Conservation (phyloP, 2,329 filamentous ascomycete genomes). For the Xylariales sp. region DNA sequence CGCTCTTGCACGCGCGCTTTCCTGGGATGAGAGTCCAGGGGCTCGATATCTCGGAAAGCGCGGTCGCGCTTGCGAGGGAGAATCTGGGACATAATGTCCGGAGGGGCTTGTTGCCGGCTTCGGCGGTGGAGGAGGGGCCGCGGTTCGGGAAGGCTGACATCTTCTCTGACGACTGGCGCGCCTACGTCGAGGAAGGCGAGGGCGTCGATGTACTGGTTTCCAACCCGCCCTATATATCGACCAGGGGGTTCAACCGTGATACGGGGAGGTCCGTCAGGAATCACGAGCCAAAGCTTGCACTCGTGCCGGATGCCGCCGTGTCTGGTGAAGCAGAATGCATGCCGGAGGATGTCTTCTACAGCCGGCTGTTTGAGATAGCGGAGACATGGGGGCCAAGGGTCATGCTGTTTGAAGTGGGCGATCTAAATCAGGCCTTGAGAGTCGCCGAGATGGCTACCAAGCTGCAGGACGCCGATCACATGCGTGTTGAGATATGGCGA, state of each 20-base stretch:
- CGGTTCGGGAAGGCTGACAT: conserved; percentile 45
- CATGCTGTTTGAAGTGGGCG: conserved; percentile 68
- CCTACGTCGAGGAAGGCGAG: conserved; percentile 12
- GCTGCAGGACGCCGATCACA: conserved; percentile 22
- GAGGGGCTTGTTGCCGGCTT: conserved; percentile 18
- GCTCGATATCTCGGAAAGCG: conserved; percentile 65
- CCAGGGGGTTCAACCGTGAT: conserved; percentile 52
- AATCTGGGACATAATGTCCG: conserved; percentile 56
- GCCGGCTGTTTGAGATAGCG: conserved; percentile 55
- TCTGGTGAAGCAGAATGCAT: conserved; percentile 6
- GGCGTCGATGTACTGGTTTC: conserved; percentile 66
- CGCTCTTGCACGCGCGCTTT: conserved; percentile 46
- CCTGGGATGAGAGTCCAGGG: conserved; percentile 52
- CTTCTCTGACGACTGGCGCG: conserved; percentile 38
- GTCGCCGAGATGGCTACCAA: conserved; percentile 48
- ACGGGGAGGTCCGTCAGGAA: conserved; percentile 72
- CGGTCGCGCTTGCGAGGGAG: conserved; percentile 58
- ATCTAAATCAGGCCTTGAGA: conserved; percentile 60
- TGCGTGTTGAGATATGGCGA: conserved; percentile 62
- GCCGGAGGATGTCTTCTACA: conserved; percentile 61
- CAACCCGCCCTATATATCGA: conserved; percentile 90
- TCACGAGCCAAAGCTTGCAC: conserved; percentile 74
- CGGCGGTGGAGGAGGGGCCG: conserved; percentile 25
- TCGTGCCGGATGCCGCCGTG: conserved; percentile 51
- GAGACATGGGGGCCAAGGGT: conserved; percentile 43